These are phyloP conservation scores for Macadamia integrifolia DNA, from an alignment of 164 flowering plant species.

Conservation along the genomic window DNA sequence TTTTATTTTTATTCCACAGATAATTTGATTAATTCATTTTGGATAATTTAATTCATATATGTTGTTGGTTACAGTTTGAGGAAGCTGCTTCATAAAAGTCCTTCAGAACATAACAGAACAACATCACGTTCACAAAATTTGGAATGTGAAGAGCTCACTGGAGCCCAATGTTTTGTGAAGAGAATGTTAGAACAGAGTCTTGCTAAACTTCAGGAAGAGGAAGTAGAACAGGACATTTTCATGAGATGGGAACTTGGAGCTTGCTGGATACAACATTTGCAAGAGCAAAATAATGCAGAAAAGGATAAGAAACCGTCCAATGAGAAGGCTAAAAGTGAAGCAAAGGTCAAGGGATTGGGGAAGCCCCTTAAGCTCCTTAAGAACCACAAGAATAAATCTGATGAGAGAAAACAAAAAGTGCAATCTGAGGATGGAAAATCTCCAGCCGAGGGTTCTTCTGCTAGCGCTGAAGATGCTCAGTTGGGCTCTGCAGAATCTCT, in stretches of 20 bases:
- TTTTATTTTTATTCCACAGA: background rate
- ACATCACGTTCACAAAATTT: conserved; percentile 20
- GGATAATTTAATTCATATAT: background rate
- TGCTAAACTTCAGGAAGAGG: conserved; percentile 63
- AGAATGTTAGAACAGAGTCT: conserved; percentile 72
- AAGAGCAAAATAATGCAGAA: conserved; percentile 83
- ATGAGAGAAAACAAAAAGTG: conserved; percentile 28
- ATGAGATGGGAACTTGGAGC: conserved; percentile 99
- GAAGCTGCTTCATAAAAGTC: conserved; percentile 64
- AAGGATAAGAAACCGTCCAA: conserved; percentile 72
- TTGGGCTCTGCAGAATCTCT: conserved; percentile 29
- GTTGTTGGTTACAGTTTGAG: conserved; percentile 63
- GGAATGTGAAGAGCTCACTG: conserved; percentile 50
- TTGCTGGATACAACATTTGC: conserved; percentile 98
- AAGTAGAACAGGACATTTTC: conserved; percentile 33
- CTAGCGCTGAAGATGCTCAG: conserved; percentile 32
- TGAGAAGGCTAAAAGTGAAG: conserved; percentile 66
- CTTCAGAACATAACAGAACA: conserved; percentile 40
- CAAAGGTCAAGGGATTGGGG: conserved; percentile 95
- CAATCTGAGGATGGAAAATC: conserved; percentile 33
- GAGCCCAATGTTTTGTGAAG: conserved; percentile 54
- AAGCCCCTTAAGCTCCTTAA: conserved; percentile 69
- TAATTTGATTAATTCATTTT: background rate
- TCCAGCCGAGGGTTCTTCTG: conserved; percentile 19
- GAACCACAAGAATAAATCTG: conserved; percentile 56